Conservation (phyloP, 1,139 yeast genomes). For the Saccharomyces hybrid region DNA sequence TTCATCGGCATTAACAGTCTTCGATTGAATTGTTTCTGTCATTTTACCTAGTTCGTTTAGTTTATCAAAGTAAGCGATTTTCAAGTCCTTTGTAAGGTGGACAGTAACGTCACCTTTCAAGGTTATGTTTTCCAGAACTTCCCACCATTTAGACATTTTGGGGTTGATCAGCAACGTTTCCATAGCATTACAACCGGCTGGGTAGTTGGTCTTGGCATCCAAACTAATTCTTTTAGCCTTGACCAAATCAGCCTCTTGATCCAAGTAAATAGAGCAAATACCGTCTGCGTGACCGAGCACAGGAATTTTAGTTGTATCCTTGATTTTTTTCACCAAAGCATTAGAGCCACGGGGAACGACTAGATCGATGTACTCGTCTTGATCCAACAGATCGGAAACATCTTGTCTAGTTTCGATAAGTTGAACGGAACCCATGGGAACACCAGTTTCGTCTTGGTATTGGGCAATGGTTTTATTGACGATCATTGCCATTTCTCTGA, state of each 20-base stretch:
- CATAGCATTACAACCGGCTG: constrained; percentile 97
- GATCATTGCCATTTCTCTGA: constrained; percentile 69
- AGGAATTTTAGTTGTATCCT: constrained; percentile 84
- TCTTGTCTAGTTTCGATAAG: constrained; percentile 83
- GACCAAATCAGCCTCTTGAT: constrained; percentile 61
- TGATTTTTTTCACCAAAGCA: constrained; percentile 77
- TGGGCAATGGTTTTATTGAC: constrained; percentile 51
- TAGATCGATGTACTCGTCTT: constrained; percentile 84
- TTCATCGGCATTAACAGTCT: constrained; percentile 41
- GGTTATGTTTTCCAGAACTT: constrained; percentile 42
- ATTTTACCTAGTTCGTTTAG: constrained; percentile 22
- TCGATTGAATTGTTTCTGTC: constrained; percentile 22
- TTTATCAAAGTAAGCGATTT: constrained; percentile 21
- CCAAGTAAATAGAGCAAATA: constrained; percentile 80
- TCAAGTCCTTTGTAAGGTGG: constrained; percentile 55
- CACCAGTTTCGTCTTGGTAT: constrained; percentile 43
- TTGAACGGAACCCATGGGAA: constrained; percentile 78
- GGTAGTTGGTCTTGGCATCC: constrained; percentile 91
- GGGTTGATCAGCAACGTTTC: constrained; percentile 74
- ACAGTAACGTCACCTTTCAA: constrained; percentile 61
- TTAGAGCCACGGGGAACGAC: constrained; percentile 97
- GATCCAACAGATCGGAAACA: constrained; percentile 73
- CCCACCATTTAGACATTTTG: constrained; percentile 39
- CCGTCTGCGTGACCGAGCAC: constrained; percentile 99
- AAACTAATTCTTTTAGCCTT: constrained; percentile 70